Evolutionary conservation across 1,284 basidiomycete species (phyloP).

Genomic region (Pholiota adiposa): DNA sequence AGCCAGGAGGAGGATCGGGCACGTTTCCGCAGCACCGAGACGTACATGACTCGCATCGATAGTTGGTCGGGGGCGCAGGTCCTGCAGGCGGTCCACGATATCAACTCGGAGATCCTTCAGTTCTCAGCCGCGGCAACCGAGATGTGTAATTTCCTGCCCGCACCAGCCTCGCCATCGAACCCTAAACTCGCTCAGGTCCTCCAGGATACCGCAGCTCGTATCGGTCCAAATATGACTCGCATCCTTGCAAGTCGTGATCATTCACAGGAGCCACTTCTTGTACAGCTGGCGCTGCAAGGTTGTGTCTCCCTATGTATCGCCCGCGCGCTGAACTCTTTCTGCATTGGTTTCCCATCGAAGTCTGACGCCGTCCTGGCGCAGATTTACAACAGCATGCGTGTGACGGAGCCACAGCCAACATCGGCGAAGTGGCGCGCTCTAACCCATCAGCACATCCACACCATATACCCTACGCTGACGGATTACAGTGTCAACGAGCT

Average conservation of each 20-base stretch:
- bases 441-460: conserved; percentile 67
- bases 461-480: conserved; percentile 65
- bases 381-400: conserved; percentile 64
- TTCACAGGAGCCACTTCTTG: conserved; percentile 71
- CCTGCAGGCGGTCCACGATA: conserved; percentile 76
- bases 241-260: conserved; percentile 67
- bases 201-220: conserved; percentile 61
- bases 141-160: conserved; percentile 54
- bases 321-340: conserved; percentile 68
- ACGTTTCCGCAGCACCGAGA: conserved; percentile 58
- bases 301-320: conserved; percentile 67
- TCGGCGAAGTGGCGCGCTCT: conserved; percentile 76
- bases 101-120: conserved; percentile 78
- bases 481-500: conserved; percentile 70
- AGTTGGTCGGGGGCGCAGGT: conserved; percentile 76
- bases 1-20: conserved; percentile 52
- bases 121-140: conserved; percentile 76
- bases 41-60: conserved; percentile 73
- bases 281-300: conserved; percentile 74
- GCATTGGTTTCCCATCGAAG: conserved; percentile 72
- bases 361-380: conserved; percentile 67
- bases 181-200: conserved; percentile 48
- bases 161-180: conserved; percentile 34
- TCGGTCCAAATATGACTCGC: conserved; percentile 61
- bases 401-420: conserved; percentile 71